A percentile compares a stretch with the other conserved stretches of the same genome.
Evolutionary conservation across 352 stramenopile genomes (phyloP).

Genomic region (Phytophthora aleatoria): DNA sequence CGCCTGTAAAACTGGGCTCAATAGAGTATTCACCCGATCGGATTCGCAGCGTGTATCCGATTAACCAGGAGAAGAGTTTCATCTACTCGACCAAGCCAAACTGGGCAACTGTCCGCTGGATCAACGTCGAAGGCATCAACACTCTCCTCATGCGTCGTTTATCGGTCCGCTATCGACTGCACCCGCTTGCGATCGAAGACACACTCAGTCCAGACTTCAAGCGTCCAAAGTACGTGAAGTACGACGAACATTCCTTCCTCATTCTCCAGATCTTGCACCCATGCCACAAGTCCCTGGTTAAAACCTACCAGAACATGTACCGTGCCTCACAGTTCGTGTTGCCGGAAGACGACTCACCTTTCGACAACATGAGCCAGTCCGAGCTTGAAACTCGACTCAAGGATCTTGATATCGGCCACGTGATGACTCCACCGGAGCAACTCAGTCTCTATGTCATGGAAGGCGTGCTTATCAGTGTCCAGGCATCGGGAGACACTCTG

Average conservation of each 20-base stretch:
- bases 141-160: constrained; percentile 63
- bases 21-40: constrained; percentile 79
- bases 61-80: constrained; percentile 73
- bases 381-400: constrained; percentile 58
- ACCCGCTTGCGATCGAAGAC: constrained; percentile 85
- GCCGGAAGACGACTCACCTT: constrained; percentile 42
- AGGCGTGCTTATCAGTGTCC: constrained; percentile 68
- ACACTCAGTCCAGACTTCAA: constrained; percentile 69
- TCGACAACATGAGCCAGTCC: constrained; percentile 61
- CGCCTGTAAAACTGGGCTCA: constrained; percentile 35
- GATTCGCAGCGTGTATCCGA: constrained; percentile 63
- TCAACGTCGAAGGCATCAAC: constrained; percentile 71
- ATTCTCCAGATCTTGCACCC: constrained; percentile 66
- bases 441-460: constrained; percentile 73
- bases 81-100: constrained; percentile 78
- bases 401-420: constrained; percentile 45
- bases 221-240: constrained; percentile 83
- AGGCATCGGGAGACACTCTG: constrained; percentile 39
- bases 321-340: constrained; percentile 54
- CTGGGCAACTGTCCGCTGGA: constrained; percentile 78
- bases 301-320: constrained; percentile 72
- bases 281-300: constrained; percentile 46
- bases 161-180: constrained; percentile 80
- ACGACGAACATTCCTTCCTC: constrained; percentile 82
- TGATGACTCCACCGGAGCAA: constrained; percentile 76